Percentiles rank a stretch among this genome's conserved stretches.
Evolutionary conservation across 2,329 filamentous ascomycete genomes (phyloP).

Genomic region (Stagonosporopsis rhizophila): DNA sequence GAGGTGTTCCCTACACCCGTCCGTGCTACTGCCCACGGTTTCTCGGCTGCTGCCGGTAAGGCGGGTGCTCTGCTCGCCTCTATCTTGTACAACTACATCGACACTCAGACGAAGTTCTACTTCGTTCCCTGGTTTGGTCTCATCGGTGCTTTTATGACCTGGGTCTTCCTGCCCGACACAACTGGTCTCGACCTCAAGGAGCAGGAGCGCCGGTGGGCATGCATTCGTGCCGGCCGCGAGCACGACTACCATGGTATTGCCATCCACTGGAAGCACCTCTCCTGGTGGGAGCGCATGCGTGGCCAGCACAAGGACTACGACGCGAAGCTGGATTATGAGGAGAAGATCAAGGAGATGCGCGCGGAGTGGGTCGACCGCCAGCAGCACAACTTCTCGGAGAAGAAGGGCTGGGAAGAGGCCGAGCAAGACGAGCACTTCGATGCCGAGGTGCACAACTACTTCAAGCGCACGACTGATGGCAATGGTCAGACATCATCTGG

Average conservation of each 20-base stretch:
- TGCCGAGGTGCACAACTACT: conserved; percentile 46
- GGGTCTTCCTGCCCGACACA: conserved; percentile 91
- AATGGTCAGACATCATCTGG: conserved; percentile 21
- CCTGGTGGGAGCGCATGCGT: conserved; percentile 81
- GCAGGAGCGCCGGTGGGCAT: conserved; percentile 92
- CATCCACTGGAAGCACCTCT: conserved; percentile 87
- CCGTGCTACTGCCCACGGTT: conserved; percentile 90
- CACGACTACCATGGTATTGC: conserved; percentile 92
- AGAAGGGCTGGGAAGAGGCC: conserved; percentile 34
- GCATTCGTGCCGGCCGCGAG: conserved; percentile 78
- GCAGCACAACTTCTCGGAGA: conserved; percentile 54
- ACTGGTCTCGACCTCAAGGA: conserved; percentile 96
- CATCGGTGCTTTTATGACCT: conserved; percentile 81
- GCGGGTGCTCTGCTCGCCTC: conserved; percentile 84
- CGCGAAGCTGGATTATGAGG: conserved; percentile 77
- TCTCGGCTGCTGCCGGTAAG: conserved; percentile 92
- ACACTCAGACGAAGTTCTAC: conserved; percentile 82
- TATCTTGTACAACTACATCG: conserved; percentile 94
- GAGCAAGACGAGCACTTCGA: conserved; percentile 42
- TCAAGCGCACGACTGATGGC: conserved; percentile 37
- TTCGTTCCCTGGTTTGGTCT: conserved; percentile 97
- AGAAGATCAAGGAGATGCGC: conserved; percentile 84
- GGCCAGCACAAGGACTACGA: conserved; percentile 85
- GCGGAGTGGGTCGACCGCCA: conserved; percentile 63
- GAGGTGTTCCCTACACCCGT: conserved; percentile 97